Evolutionary conservation across 441 rosid genomes (phyloP).

Genomic region (Metrosideros polymorpha): DNA sequence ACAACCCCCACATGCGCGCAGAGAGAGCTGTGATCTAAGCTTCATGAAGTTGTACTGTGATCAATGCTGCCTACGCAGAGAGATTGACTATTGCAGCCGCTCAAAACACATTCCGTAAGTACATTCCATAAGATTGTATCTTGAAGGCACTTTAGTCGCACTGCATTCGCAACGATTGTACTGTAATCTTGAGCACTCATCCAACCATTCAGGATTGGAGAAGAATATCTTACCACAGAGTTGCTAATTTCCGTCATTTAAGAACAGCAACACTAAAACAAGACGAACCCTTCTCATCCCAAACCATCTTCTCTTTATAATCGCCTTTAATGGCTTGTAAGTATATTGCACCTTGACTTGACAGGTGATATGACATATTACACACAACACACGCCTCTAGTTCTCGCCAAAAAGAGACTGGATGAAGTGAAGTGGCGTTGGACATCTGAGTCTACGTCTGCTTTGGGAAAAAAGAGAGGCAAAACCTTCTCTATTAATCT

Average conservation of each 20-base stretch:
- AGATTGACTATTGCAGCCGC: background rate
- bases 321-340: background rate
- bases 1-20: background rate
- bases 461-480: background rate
- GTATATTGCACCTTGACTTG: background rate
- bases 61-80: background rate
- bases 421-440: constrained; percentile 7
- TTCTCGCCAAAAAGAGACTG: constrained; percentile 14
- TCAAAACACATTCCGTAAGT: background rate
- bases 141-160: background rate
- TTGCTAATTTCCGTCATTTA: background rate
- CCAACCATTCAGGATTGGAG: background rate
- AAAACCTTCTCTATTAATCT: background rate
- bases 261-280: background rate
- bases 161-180: background rate
- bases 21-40: background rate
- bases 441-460: background rate
- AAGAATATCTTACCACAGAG: background rate
- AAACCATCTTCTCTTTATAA: background rate
- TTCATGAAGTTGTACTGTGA: background rate
- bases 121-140: background rate
- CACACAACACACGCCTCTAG: constrained; percentile 14
- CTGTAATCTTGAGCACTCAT: background rate
- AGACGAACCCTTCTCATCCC: background rate
- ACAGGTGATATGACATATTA: background rate